Conservation (phyloP, 1,139 yeast genomes). For the Hemisphaericaspora xylofermentans region DNA sequence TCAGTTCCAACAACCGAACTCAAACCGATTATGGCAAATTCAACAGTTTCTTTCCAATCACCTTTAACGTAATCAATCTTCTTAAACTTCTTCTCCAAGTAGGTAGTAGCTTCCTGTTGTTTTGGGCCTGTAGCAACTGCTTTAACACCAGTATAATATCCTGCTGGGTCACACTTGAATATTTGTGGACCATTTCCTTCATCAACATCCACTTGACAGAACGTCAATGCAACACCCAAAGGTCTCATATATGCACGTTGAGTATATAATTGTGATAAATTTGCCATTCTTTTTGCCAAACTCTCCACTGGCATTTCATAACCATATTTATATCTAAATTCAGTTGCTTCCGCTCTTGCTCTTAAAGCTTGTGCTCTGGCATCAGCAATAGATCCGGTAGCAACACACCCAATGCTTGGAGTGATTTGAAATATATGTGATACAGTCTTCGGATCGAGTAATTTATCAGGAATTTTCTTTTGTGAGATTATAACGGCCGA, state of each 20-base stretch:
- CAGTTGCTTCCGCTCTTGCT: slow-evolving; percentile 93
- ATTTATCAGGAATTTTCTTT: slow-evolving; percentile 93
- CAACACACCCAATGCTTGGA: slow-evolving; percentile 81
- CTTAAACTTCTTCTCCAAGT: slow-evolving; percentile 88
- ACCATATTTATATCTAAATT: slow-evolving; percentile 90
- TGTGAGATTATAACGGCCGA: slow-evolving; percentile 91
- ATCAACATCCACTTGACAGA: slow-evolving; percentile 71
- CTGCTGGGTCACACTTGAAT: slow-evolving; percentile 96
- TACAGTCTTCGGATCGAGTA: slow-evolving; percentile 82
- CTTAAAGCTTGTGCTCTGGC: slow-evolving; percentile 88
- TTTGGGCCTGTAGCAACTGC: slow-evolving; percentile 97
- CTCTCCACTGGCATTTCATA: slow-evolving; percentile 97
- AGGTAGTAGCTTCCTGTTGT: slow-evolving; percentile 92
- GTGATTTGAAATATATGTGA: slow-evolving; percentile 83
- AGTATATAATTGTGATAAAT: slow-evolving; percentile 89
- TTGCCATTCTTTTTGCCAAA: slow-evolving; percentile 92
- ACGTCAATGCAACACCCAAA: slow-evolving; percentile 87
- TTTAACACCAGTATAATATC: slow-evolving; percentile 86
- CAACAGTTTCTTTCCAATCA: slow-evolving; percentile 87
- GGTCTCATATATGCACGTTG: slow-evolving; percentile 99
- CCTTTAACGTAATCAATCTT: slow-evolving; percentile 72
- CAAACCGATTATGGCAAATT: slow-evolving; percentile 81
- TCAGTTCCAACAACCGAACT: slow-evolving; percentile 89
- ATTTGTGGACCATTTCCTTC: slow-evolving; percentile 89
- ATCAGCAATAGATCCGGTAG: slow-evolving; percentile 96